phyloP scores from a whole-genome alignment of 257 asterid species.

The Vinca minor region DNA sequence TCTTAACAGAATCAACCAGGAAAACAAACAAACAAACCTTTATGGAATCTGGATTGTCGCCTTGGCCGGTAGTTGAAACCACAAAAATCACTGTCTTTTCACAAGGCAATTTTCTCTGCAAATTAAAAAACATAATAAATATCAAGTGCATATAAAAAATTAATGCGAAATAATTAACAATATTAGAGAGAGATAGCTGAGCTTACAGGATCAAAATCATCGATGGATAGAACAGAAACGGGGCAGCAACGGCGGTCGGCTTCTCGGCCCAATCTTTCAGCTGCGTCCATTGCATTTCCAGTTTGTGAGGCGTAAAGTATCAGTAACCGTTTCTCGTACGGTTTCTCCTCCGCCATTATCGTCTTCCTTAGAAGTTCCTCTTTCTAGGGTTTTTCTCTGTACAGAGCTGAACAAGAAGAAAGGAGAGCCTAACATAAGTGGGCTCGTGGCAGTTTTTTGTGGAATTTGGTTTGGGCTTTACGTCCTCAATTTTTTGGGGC shows the following conservation, averaged over 20 bases:
- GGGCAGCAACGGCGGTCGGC: constrained; percentile 85
- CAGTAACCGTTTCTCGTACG: constrained; percentile 35
- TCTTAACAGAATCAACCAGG: background rate
- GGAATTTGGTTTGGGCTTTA: no score
- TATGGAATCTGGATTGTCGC: constrained; percentile 85
- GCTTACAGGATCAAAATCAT: constrained; percentile 63
- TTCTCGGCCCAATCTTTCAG: constrained; percentile 77
- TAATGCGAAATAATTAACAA: background rate
- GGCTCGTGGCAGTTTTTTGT: no score
- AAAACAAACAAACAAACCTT: constrained; percentile 43
- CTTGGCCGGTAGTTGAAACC: constrained; percentile 97
- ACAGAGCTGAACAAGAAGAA: no score
- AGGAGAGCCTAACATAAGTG: no score
- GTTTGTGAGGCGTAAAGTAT: constrained; percentile 81
- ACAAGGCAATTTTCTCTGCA: constrained; percentile 49
- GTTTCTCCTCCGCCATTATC: constrained; percentile 36
- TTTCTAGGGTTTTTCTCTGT: background rate
- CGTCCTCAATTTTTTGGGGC: no score
- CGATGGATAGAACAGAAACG: constrained; percentile 49
- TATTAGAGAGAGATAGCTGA: background rate
- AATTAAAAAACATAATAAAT: background rate
- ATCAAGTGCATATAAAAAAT: background rate
- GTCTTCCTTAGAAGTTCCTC: constrained; percentile 10
- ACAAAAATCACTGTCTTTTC: constrained; percentile 58
- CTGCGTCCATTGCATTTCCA: constrained; percentile 86